Evolutionary conservation across 2,329 filamentous ascomycete species (phyloP), one percentile per base, ranked within the genome.

Genomic region (Neofusicoccum ribis): DNA sequence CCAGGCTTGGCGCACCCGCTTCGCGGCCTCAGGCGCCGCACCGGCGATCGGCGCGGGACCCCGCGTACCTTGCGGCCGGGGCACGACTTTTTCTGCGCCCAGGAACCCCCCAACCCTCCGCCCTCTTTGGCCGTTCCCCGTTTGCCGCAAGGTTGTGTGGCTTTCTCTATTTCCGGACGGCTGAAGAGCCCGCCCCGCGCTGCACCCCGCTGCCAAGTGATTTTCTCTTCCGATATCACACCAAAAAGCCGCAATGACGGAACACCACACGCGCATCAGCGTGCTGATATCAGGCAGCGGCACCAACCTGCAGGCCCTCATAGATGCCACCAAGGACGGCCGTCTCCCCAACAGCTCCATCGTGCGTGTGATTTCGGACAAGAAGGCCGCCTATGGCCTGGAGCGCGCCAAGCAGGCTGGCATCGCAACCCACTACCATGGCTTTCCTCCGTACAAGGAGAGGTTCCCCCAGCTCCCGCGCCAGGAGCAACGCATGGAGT

Each of bases 381-480:
- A 75, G 71, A 87, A 87, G 74, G 81, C 84, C 66, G 89, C 87
- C 34, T 88, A 85, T 70, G 89, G 89, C 47, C 83, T 91, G 67
- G 81, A 84, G 67, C 85, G 88, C 65, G 89, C 89, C 8, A 71
- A 79, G 60, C 78, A 81, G 50, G 87, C 86, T 62, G 72, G 76
- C 44, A 93, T 96, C 65, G 88, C 91, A 0, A 91, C 87, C 64
- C 85, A 86, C 63, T 94, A 94, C 81, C 92, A 94, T 83, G 94
- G 94, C 77, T 85, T 95, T 46, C 83, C 93, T 64, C 84, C 86
- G 41, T 89, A 92, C 79, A 92, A 92, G 66, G 91, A 91, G 73
- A 85, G 83, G 68, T 85, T 92, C 70, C 67, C 78, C 67, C 88
- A 74, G 71, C 80, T 79, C 15, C 82, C 85, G 43, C 79, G 81